These are phyloP conservation scores for Globisporangium canariense DNA, from an alignment of 352 stramenopile genomes.

Conservation along the genomic window DNA sequence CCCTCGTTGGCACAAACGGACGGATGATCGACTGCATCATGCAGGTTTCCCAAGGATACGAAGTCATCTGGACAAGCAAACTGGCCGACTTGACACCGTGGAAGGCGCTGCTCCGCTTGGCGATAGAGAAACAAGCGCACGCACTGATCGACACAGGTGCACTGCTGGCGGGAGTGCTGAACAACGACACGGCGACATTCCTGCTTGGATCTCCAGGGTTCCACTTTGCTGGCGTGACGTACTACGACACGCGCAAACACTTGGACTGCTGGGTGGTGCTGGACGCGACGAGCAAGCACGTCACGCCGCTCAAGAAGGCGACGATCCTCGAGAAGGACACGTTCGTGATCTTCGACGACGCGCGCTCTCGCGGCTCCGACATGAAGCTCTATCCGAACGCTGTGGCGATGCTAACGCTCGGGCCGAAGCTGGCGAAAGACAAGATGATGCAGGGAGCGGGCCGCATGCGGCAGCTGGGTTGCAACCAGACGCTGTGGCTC, in stretches of 20 bases:
- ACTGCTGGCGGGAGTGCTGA: slow-evolving; percentile 63
- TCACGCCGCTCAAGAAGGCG: slow-evolving; percentile 53
- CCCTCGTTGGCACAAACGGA: slow-evolving; percentile 73
- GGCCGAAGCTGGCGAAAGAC: slow-evolving; percentile 86
- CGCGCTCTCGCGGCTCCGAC: slow-evolving; percentile 81
- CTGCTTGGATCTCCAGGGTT: slow-evolving; percentile 31
- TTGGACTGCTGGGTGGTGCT: slow-evolving; percentile 77
- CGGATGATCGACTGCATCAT: slow-evolving; percentile 85
- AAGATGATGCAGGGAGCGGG: slow-evolving; percentile 93
- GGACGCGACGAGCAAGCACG: slow-evolving; percentile 43
- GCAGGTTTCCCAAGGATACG: slow-evolving; percentile 29
- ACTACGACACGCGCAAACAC: slow-evolving; percentile 60
- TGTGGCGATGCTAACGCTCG: slow-evolving; percentile 79
- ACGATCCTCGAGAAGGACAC: slow-evolving; percentile 75
- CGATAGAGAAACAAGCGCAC: slow-evolving; percentile 38
- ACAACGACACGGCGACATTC: slow-evolving; percentile 46
- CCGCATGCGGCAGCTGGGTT: slow-evolving; percentile 78
- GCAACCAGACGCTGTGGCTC: slow-evolving; percentile 65
- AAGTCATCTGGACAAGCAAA: slow-evolving; percentile 19
- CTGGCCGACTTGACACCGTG: slow-evolving; percentile 23
- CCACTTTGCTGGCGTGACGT: slow-evolving; percentile 60
- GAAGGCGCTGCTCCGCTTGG: slow-evolving; percentile 41
- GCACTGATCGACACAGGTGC: slow-evolving; percentile 86
- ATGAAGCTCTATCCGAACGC: slow-evolving; percentile 80
- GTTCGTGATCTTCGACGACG: slow-evolving; percentile 92